These are phyloP conservation scores for Isabelozyma heimii DNA, from an alignment of 805 yeast genomes.

Conservation along the genomic window DNA sequence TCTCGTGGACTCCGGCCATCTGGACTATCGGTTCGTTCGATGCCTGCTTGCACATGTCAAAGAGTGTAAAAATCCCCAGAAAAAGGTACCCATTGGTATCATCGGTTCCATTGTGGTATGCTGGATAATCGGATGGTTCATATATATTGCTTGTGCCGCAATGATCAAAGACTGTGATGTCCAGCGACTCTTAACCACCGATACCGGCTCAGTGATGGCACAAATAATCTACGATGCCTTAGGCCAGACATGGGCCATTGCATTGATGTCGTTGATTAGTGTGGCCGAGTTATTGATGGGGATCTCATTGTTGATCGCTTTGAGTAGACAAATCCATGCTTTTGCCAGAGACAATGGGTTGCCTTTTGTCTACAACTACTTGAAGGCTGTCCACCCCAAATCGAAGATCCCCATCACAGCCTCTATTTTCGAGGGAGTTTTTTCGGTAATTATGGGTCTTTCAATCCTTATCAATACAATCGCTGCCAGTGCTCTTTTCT, in stretches of 20 bases:
- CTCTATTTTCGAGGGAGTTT: slow-evolving; percentile 49
- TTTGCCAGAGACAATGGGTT: slow-evolving; percentile 78
- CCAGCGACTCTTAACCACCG: slow-evolving; percentile 36
- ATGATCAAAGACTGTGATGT: slow-evolving; percentile 49
- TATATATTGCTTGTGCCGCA: slow-evolving; percentile 52
- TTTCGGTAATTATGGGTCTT: slow-evolving; percentile 52
- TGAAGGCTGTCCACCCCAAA: slow-evolving; percentile 55
- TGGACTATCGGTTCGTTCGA: slow-evolving; percentile 79
- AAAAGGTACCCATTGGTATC: slow-evolving; percentile 65
- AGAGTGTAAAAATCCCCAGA: slow-evolving; percentile 64
- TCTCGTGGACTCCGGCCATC: slow-evolving; percentile 61
- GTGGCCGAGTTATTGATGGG: slow-evolving; percentile 68
- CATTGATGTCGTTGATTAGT: slow-evolving; percentile 57
- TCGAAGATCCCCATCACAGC: slow-evolving; percentile 70
- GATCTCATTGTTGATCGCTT: slow-evolving; percentile 59
- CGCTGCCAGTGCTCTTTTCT: slow-evolving; percentile 66
- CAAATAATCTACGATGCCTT: slow-evolving; percentile 61
- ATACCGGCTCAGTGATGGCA: slow-evolving; percentile 62
- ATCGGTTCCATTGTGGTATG: slow-evolving; percentile 55
- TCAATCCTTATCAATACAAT: slow-evolving; percentile 55
- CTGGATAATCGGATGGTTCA: slow-evolving; percentile 56
- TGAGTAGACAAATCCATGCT: slow-evolving; percentile 72
- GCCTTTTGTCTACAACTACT: slow-evolving; percentile 51
- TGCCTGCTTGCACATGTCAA: slow-evolving; percentile 70
- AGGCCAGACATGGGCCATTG: slow-evolving; percentile 64